Percentiles rank a stretch among this genome's conserved stretches.
These are phyloP conservation scores for Lantana camara DNA, from an alignment of 257 asterid genomes.

Conservation along the genomic window DNA sequence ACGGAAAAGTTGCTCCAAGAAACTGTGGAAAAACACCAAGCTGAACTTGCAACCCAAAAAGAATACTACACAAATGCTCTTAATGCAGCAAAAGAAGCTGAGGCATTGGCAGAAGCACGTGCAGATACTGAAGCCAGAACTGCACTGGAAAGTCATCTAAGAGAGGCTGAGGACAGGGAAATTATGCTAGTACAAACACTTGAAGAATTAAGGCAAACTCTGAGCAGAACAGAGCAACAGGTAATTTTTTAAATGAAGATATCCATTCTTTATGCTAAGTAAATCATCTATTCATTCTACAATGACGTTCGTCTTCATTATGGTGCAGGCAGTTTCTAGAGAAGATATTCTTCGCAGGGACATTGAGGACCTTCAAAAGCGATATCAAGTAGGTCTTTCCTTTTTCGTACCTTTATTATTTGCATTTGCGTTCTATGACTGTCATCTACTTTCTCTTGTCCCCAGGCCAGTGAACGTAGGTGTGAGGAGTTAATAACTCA, in stretches of 20 bases:
- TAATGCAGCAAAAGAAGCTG: constrained; percentile 93
- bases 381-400: constrained; percentile 68
- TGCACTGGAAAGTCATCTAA: constrained; percentile 71
- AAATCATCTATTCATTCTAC: constrained; percentile 17
- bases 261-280: constrained; percentile 6
- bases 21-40: constrained; percentile 92
- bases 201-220: constrained; percentile 62
- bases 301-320: constrained; percentile 22
- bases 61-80: constrained; percentile 87
- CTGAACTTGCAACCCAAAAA: constrained; percentile 82
- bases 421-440: background rate
- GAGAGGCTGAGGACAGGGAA: constrained; percentile 59
- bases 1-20: constrained; percentile 94
- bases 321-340: constrained; percentile 79
- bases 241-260: constrained; percentile 36
- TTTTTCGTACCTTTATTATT: constrained; percentile 7
- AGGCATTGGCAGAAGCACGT: constrained; percentile 89
- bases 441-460: constrained; percentile 31
- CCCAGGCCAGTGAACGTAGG: constrained; percentile 94
- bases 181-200: constrained; percentile 63
- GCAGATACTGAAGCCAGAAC: constrained; percentile 94
- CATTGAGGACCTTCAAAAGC: constrained; percentile 92
- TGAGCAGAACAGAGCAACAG: constrained; percentile 83
- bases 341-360: constrained; percentile 97
- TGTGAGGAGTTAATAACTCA: constrained; percentile 96